Evolutionary conservation across 176 grass and related monocot genomes (phyloP), one percentile per base, ranked within the genome.

Genomic region (Guadua angustifolia): DNA sequence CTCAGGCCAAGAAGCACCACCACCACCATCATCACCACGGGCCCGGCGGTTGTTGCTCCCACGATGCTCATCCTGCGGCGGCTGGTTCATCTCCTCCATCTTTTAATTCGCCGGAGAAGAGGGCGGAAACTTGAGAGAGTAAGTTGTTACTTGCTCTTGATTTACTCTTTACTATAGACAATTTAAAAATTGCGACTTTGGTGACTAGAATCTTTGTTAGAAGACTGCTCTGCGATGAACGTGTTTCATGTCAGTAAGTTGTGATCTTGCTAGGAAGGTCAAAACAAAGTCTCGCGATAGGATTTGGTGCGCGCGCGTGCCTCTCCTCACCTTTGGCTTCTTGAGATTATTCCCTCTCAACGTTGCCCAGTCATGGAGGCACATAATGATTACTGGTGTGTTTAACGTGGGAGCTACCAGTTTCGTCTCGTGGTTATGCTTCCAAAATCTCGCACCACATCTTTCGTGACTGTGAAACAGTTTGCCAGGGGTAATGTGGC

Each of bases 281-380:
- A 7, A 22, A 51, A 8, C 4, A 7, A 4, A 25, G 39, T 22
- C 3, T 35, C 1, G 0, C 2, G 66, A 5, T 80, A 15, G 13
- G 12, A 69, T 10, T 3, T 32, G 21, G 14, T 26, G 36, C 9
- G 10, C 61, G 55, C 33, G 9, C 26, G 66, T 89, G 94, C 86
- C 88, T 91, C 77, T 87, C 91, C 86, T 82, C 91, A 89, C 94
- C 91, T 91, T 91, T 89, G 86, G 88, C 82, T 85, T 90, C 87
- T 91, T 91, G 94, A 93, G 88, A 88, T 56, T 79, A 55, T 63
- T 59, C 60, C 79, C 78, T 86, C 88, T 93, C 88, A 93, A 81
- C 61, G 47, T 39, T 91, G 91, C 86, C 83, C 88, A 93, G 94
- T 95, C 94, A 93, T 93, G 77, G 81, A 91, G 91, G 88, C 91